Evolutionary conservation across 1,284 basidiomycete species (phyloP), one percentile per base, ranked within the genome.

Genomic region (Microbotryum silenes-acaulis): DNA sequence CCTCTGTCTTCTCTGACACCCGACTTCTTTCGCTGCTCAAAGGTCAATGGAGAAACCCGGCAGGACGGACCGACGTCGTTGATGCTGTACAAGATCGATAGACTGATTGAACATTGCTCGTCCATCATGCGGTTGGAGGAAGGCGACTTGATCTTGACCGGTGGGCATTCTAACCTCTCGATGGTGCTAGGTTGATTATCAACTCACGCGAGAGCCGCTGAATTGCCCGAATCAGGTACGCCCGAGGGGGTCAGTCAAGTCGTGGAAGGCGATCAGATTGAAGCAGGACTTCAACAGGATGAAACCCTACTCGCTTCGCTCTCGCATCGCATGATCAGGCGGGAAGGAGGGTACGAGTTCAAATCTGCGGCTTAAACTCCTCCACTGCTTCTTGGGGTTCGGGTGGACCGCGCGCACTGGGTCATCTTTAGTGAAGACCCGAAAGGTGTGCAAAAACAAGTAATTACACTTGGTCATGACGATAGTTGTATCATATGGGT

Each of bases 91-190:
- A 81, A 81, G 51, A 90, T 98, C 50, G 90, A 92, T 1, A 80
- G 83, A 21, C 81, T 98, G 58, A 88, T 98, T 70, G 83, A 88
- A 68, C 91, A 96, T 72, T 82, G 96, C 53, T 93, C 91, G 4
- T 87, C 87, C n/a, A 96, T 98, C 76, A 97, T 97, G 92, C 86
- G 85, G 1, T 81, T 97, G 21, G 91, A 97, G 81, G 89, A 86
- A 51, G 71, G 84, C 73, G 67, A 75, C 59, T 54, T 75, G 42
- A 56, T 76, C 27, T 67, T 76, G 25, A 77, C 77, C 3, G 74
- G 75, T 64, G 16, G 16, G 37, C 37, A 42, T 18, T 42, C 12
- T 18, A 6, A 42, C 37, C 37, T 12, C 37, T 31, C 37, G 37
- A 42, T 18, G 37, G 37, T 18, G 16, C 14, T 18, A 42, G 37